These are phyloP conservation scores for Colletotrichum ledebouriae DNA, from an alignment of 2,329 filamentous ascomycete genomes.

Conservation along the genomic window DNA sequence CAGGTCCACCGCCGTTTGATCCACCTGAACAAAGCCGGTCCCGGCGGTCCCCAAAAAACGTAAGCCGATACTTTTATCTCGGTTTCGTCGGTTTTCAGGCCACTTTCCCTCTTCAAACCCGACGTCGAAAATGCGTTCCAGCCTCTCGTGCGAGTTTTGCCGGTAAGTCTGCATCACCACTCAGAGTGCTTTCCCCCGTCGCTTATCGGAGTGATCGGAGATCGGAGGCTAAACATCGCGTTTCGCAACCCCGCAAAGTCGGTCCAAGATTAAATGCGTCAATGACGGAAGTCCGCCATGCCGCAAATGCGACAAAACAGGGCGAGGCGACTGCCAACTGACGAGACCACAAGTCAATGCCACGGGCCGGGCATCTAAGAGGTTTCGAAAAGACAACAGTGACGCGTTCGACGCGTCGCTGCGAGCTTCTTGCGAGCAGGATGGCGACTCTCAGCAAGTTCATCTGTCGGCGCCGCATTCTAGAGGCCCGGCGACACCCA, in stretches of 20 bases:
- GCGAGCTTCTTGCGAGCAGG: constrained; percentile 2
- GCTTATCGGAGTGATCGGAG: constrained; percentile 15
- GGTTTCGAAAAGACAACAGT: constrained; percentile 29
- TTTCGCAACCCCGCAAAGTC: constrained; percentile 43
- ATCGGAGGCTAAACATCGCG: constrained; percentile 19
- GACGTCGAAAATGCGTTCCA: constrained; percentile 49
- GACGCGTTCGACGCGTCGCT: constrained; percentile 39
- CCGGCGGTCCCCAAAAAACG: constrained; percentile 9
- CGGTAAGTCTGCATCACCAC: constrained; percentile 45
- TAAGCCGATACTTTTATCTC: constrained; percentile 32
- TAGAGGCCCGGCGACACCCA: constrained; percentile 31
- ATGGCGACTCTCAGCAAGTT: constrained; percentile 17
- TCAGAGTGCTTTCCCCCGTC: background rate
- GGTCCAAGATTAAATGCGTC: constrained; percentile 53
- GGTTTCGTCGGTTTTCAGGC: constrained; percentile 30
- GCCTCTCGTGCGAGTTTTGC: constrained; percentile 52
- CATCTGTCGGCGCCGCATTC: constrained; percentile 32
- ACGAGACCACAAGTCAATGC: constrained; percentile 43
- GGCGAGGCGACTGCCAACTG: constrained; percentile 47
- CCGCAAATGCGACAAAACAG: constrained; percentile 48
- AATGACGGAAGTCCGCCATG: constrained; percentile 51
- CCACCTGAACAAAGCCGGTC: constrained; percentile 28
- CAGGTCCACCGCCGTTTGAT: constrained; percentile 20
- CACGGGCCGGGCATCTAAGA: constrained; percentile 24
- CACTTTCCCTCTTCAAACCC: constrained; percentile 23